Evolutionary conservation across 345 rosid species (phyloP), one percentile per base, ranked within the genome.

Genomic region (Excoecaria cochinchinensis): DNA sequence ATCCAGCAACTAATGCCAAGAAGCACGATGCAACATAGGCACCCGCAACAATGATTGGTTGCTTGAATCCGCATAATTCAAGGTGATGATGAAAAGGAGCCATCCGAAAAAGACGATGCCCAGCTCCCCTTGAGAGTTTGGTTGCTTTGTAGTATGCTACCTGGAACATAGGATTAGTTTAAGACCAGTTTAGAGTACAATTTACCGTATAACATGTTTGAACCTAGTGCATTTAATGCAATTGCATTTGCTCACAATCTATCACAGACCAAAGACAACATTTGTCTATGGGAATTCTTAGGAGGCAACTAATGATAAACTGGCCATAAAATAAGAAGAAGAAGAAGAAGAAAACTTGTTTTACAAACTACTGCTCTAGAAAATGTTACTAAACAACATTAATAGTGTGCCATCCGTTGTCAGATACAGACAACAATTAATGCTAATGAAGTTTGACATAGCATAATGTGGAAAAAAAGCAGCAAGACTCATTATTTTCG

Each of bases 31-130:
- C 71, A 60, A 74, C 81, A 80, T 89, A 90, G 16, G 88, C 91
- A 19, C 74, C 79, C 0, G 87, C 85, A 40, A 90, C 91, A 39
- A 90, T 86, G n/a, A 74, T 40, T 0, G 91, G 90, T 80, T 90
- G 90, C 71, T 76, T 82, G 62, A 85, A 24, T 57, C 95, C 92
- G 12, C 82, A 78, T 65, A 82, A 60, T 64, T 85, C 82, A 7
- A 89, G 84, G 62, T 85, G 88, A 56, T 71, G 89, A 75, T 89
- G 95, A 60, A 90, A 76, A 38, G 91, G 88, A 4, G 85, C 83
- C 88, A 86, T 85, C 64, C 82, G 78, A 67, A 85, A 82, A 70
- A 84, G 47, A n/a, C 85, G 83, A 14, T 65, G 80, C 5, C 86
- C 87, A 8, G 70, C 13, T 70, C 90, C 90, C 10, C 13, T 47